Conservation (phyloP, 1,284 basidiomycete species). For the Schizophyllum commune region DNA sequence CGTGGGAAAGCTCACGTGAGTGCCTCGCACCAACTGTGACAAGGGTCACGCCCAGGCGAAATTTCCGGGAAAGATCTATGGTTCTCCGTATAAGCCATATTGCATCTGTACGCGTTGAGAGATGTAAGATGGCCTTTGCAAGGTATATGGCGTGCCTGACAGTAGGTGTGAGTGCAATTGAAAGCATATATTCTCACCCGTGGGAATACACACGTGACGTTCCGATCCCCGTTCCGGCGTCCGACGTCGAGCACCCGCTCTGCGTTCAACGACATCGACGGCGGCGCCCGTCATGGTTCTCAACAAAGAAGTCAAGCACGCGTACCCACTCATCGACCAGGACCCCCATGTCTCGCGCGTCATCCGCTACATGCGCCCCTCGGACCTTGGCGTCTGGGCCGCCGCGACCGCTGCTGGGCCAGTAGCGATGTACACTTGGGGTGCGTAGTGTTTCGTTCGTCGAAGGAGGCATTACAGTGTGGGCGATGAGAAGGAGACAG, state of each 20-base stretch:
- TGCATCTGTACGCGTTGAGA: too few relatives aligned
- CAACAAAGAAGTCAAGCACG: constrained; percentile 45
- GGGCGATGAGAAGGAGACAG: background rate
- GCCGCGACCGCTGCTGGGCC: constrained; percentile 78
- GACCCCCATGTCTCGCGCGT: constrained; percentile 92
- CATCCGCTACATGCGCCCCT: constrained; percentile 81
- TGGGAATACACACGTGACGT: constrained; percentile 10
- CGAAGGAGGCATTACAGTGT: constrained; percentile 20
- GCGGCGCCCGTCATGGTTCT: constrained; percentile 59
- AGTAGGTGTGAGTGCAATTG: too few relatives aligned
- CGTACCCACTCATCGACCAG: constrained; percentile 82
- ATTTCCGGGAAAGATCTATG: too few relatives aligned
- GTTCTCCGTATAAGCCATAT: too few relatives aligned
- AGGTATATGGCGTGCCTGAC: too few relatives aligned
- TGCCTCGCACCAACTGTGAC: too few relatives aligned
- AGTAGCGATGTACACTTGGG: constrained; percentile 65
- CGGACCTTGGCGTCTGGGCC: constrained; percentile 86
- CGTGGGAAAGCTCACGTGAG: too few relatives aligned
- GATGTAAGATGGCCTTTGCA: too few relatives aligned
- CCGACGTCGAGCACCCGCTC: constrained; percentile 20
- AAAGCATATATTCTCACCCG: too few relatives aligned
- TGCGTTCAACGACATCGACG: constrained; percentile 9
- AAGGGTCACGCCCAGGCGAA: too few relatives aligned
- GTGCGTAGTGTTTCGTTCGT: too few relatives aligned
- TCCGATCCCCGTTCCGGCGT: constrained; percentile 17